Conservation (phyloP, 345 rosid genomes). For the Trapa bicornis region DNA sequence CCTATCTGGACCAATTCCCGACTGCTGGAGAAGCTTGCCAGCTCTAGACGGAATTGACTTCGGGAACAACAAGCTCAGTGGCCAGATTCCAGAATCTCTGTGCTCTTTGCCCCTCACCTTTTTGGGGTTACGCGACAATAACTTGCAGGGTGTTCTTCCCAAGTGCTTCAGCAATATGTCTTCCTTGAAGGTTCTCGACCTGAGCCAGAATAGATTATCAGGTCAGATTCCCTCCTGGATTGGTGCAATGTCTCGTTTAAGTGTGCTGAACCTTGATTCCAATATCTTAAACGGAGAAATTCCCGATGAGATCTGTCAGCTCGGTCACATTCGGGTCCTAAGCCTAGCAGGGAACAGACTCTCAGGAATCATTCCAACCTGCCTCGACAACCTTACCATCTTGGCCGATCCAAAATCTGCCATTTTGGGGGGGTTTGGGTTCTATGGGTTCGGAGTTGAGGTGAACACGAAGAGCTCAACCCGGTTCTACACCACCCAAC, state of each 20-base stretch:
- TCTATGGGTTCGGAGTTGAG: not conserved
- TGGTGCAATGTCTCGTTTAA: not conserved
- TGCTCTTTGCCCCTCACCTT: not conserved
- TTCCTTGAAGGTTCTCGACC: too few relatives aligned
- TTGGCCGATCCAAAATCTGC: not conserved
- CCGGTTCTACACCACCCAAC: fast-evolving
- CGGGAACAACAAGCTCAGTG: conserved; percentile 1
- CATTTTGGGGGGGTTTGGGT: not conserved
- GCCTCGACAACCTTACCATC: not conserved
- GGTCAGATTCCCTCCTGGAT: not conserved
- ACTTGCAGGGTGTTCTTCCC: not conserved
- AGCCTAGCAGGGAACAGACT: not conserved
- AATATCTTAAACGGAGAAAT: not conserved
- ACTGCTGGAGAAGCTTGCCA: not conserved
- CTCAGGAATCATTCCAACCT: conserved; percentile 1
- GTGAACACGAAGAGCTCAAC: not conserved
- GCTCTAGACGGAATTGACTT: not conserved
- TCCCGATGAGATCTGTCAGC: not conserved
- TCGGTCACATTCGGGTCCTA: not conserved
- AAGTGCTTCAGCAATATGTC: too few relatives aligned
- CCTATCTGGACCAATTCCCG: not conserved
- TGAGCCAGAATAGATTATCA: too few relatives aligned
- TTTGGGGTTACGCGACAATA: not conserved
- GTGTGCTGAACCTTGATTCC: not conserved
- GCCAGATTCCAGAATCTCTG: not conserved